These are phyloP conservation scores for Mimosa pudica DNA, from an alignment of 306 rosid species.

Conservation along the genomic window DNA sequence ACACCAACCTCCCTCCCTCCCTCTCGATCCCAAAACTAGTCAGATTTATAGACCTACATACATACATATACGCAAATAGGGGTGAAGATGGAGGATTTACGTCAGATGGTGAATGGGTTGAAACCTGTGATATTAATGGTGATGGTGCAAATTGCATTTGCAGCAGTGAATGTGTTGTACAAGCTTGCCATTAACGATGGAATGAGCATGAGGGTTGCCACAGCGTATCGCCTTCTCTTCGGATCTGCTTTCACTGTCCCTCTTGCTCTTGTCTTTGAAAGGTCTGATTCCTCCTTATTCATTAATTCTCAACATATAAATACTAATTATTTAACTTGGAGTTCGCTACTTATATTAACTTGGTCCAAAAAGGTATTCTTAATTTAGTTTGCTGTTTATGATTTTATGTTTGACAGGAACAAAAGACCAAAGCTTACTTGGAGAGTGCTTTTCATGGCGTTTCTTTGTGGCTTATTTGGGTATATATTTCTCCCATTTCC, in stretches of 20 bases:
- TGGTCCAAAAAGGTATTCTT: background rate
- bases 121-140: conserved; percentile 7
- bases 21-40: background rate
- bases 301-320: background rate
- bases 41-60: too few species aligned
- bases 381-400: background rate
- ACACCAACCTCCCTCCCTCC: background rate
- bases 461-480: conserved; percentile 70
- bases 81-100: conserved; percentile 8
- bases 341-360: background rate
- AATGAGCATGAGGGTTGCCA: conserved; percentile 12
- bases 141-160: background rate
- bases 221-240: background rate
- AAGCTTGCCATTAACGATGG: conserved; percentile 17
- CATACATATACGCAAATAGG: too few species aligned
- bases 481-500: conserved; percentile 12
- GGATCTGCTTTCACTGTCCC: background rate
- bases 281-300: background rate
- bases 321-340: background rate
- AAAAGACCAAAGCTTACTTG: conserved; percentile 58
- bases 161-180: background rate
- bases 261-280: conserved; percentile 12
- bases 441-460: conserved; percentile 47
- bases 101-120: background rate
- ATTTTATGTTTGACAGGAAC: conserved; percentile 36